Evolutionary conservation across 805 yeast genomes (phyloP).

Genomic region (Ogataea pignaliae): DNA sequence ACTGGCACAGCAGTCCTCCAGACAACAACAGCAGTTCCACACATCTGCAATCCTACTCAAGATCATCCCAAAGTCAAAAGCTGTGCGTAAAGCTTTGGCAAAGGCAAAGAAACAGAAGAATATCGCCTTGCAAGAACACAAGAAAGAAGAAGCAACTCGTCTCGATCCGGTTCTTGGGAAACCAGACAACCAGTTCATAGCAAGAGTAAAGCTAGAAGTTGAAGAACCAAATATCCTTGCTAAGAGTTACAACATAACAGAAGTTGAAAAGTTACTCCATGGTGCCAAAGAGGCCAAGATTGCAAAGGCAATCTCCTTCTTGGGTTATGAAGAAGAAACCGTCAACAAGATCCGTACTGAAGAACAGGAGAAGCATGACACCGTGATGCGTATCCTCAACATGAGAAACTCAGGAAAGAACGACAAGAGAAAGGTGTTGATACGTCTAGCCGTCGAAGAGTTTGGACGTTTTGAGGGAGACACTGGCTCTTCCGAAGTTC

Average conservation of each 20-base stretch:
- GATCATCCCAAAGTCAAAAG: constrained; percentile 7
- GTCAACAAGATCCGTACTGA: constrained; percentile 24
- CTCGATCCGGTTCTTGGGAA: constrained; percentile 87
- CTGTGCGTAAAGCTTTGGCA: not conserved
- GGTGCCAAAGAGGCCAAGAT: constrained; percentile 70
- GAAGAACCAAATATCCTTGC: constrained; percentile 63
- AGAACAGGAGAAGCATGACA: constrained; percentile 60
- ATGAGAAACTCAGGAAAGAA: constrained; percentile 63
- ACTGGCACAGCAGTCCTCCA: not conserved
- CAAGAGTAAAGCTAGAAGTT: constrained; percentile 61
- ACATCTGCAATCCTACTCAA: constrained; percentile 6
- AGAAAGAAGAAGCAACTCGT: constrained; percentile 23
- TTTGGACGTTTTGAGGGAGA: constrained; percentile 84
- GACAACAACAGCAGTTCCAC: constrained; percentile 8
- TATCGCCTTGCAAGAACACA: constrained; percentile 12
- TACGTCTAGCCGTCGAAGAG: constrained; percentile 66
- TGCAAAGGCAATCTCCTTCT: constrained; percentile 25
- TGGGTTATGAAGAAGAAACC: constrained; percentile 19
- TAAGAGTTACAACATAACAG: constrained; percentile 52
- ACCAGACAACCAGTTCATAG: constrained; percentile 59
- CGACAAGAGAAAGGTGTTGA: constrained; percentile 56
- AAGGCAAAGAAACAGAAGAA: constrained; percentile 15
- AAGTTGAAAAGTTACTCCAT: constrained; percentile 69
- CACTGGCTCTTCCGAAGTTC: constrained; percentile 93
- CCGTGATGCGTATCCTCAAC: constrained; percentile 65